Conservation (phyloP, 768 basidiomycete genomes). For the Boletus rex-veris region DNA sequence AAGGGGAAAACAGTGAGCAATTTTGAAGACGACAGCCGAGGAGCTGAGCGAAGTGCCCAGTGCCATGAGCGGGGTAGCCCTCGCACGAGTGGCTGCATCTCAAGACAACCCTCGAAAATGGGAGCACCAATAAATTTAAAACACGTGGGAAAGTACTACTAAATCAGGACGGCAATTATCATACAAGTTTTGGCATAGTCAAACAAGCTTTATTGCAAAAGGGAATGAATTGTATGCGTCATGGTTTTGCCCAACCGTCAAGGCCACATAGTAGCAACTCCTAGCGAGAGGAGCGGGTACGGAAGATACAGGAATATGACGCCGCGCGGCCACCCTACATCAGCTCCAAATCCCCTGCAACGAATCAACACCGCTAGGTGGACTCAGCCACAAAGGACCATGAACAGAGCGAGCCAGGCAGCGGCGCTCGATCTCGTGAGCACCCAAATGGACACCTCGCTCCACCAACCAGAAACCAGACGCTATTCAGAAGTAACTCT, state of each 20-base stretch:
- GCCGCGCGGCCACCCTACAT: conserved; percentile 46
- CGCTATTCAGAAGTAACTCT: conserved; percentile 50
- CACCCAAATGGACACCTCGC: conserved; percentile 57
- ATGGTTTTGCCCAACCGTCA: conserved; percentile 86
- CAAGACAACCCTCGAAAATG: conserved; percentile 2
- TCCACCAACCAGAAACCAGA: conserved; percentile 72
- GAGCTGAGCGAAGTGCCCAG: conserved; percentile 19
- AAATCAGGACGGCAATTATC: neutral
- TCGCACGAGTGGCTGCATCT: conserved; percentile 28
- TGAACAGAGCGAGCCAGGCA: conserved; percentile 36
- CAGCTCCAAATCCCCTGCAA: conserved; percentile 38
- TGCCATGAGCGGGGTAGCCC: conserved; percentile 27
- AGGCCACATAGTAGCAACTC: conserved; percentile 53
- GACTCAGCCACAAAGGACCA: conserved; percentile 42
- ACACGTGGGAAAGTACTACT: conserved; percentile 6
- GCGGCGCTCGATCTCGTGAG: conserved; percentile 48
- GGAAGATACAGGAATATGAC: conserved; percentile 84
- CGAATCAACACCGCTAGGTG: conserved; percentile 55
- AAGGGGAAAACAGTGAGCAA: neutral
- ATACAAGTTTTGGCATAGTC: too few relatives aligned
- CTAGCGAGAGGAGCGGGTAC: conserved; percentile 43
- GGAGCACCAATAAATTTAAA: neutral
- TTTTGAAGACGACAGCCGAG: conserved; percentile 5
- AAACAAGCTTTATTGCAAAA: neutral
- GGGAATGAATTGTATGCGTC: conserved; percentile 50